These are phyloP conservation scores for Echites panduratus DNA, from an alignment of 257 asterid species.

Conservation along the genomic window DNA sequence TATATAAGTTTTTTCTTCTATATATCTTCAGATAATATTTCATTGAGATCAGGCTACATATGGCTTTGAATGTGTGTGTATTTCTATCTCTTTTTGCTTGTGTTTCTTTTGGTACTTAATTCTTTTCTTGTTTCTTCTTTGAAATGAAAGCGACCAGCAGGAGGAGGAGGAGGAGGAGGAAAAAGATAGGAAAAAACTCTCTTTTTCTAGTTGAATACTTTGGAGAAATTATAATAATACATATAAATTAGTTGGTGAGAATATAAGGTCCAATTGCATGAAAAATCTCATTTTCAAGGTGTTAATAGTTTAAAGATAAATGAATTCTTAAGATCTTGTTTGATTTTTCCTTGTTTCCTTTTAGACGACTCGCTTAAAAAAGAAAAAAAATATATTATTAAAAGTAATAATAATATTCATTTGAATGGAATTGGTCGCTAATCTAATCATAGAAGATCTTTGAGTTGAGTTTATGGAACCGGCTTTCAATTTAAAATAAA, in stretches of 20 bases:
- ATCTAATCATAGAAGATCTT: too few relatives aligned
- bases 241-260: background rate
- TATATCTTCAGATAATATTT: constrained; percentile 1
- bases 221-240: background rate
- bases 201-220: background rate
- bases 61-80: background rate
- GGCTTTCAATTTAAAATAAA: too few relatives aligned
- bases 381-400: too few relatives aligned
- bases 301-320: background rate
- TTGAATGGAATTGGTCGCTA: background rate
- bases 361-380: too few relatives aligned
- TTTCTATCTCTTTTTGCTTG: background rate
- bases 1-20: too few relatives aligned
- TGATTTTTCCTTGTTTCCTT: background rate
- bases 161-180: too few relatives aligned
- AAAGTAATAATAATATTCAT: too few relatives aligned
- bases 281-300: background rate
- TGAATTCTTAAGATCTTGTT: background rate
- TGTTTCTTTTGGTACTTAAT: background rate
- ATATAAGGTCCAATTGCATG: background rate
- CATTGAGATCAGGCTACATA: constrained; percentile 1
- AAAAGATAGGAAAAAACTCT: background rate
- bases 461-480: too few relatives aligned
- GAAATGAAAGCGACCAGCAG: constrained; percentile 8
- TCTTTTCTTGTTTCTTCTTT: background rate